Conservation (phyloP, 495 filamentous ascomycete genomes). For the Amniculicola lignicola region DNA sequence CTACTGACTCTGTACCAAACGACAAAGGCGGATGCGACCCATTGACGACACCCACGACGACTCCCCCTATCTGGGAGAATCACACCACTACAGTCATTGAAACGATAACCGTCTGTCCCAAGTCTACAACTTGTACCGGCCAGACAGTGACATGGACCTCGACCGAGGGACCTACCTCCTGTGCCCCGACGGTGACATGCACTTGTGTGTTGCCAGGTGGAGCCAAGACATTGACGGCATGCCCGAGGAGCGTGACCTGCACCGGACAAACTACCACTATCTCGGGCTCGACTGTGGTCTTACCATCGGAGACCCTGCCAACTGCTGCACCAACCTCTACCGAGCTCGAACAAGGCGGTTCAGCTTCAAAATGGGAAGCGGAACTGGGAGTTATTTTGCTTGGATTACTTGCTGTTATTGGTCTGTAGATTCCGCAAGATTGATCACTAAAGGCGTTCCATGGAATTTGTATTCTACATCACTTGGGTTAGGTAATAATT, state of each 20-base stretch:
- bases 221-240: not conserved
- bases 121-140: not conserved
- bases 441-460: too few relatives aligned
- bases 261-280: conserved; percentile 2
- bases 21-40: too few relatives aligned
- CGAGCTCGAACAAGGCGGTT: too few relatives aligned
- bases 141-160: conserved; percentile 1
- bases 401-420: too few relatives aligned
- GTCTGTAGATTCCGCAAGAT: too few relatives aligned
- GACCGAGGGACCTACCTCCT: conserved; percentile 4
- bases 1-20: too few relatives aligned
- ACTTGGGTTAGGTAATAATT: too few relatives aligned
- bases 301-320: conserved; percentile 4
- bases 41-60: too few relatives aligned
- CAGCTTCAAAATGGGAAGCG: too few relatives aligned
- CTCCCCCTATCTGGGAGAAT: too few relatives aligned
- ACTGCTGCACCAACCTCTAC: not conserved
- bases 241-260: conserved; percentile 6
- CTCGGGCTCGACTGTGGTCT: not conserved
- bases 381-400: too few relatives aligned
- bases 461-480: too few relatives aligned
- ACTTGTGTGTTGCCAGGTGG: conserved; percentile 10
- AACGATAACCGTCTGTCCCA: not conserved
- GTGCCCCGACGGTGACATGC: not conserved
- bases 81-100: conserved; percentile 1